Base-by-base conservation (phyloP, 2,329 filamentous ascomycete genomes). In the Arthrinium puccinioides region DNA sequence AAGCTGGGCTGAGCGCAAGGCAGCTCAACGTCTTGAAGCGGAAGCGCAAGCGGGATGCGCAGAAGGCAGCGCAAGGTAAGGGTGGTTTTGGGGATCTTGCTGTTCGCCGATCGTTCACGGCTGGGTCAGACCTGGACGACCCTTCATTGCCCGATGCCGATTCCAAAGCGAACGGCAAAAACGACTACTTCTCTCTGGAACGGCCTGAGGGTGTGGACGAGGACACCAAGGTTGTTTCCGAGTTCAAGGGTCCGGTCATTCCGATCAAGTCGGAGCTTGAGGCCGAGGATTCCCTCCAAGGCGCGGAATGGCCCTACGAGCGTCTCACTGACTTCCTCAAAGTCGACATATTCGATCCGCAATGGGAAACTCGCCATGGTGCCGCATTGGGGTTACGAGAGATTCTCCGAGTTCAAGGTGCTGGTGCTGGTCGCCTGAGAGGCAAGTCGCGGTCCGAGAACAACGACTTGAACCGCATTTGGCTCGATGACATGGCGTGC, bases 291-390 rank as follows among this genome's bases (percentile, higher is more conserved):
- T 78, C 83, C 47, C 74, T 85, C 41, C 77, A 90, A 50, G 87
- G 88, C 3, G 70, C 76, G 4, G 87, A 94, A 55, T 98, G 92
- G 92, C 92, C 92, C 0, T 96, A 87, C 52, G 89, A 96, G 53
- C 80, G 87, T 37, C 76, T 98, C 24, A 96, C 88, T 58, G 92
- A 97, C 44, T 92, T 96, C 51, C 74, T 98, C 41, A 90, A 87
- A 52, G 74, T 97, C 23, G 92, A 98, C 55, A 72, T 98, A 2
- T 97, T 98, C 50, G 90, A 98, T 55, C 70, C 84, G 3, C 82
- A 84, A 32, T 98, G 92, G 94, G 92, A 98, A 60, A 88, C 89
- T 7, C 83, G 92, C 13, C 92, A 98, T 58, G 92, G 92, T 52
- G 92, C 94, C 39, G 89, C 92, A 11, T 92, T 98, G 82, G 92